Evolutionary conservation across 2,329 filamentous ascomycete species (phyloP).

Genomic region (Talaromyces pinophilus): DNA sequence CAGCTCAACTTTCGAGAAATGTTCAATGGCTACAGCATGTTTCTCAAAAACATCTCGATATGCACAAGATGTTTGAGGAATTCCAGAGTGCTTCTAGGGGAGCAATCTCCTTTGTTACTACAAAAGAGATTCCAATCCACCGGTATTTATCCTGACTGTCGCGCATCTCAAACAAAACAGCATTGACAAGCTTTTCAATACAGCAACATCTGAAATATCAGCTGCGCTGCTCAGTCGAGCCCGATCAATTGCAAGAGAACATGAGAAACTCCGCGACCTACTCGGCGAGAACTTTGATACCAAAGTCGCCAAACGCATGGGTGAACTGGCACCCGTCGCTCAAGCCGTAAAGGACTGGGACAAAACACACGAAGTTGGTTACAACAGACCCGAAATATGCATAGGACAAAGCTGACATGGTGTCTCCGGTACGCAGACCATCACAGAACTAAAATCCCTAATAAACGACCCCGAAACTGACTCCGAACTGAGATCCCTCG

Average conservation of each 20-base stretch:
- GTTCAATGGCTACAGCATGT: slow-evolving; percentile 21
- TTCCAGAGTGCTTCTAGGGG: slow-evolving; percentile 36
- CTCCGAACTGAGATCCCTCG: slow-evolving; percentile 60
- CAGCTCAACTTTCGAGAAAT: slow-evolving; percentile 1
- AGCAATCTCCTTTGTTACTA: slow-evolving; percentile 27
- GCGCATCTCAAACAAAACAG: neutral
- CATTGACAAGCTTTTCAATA: slow-evolving; percentile 23
- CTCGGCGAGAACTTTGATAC: slow-evolving; percentile 59
- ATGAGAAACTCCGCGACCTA: slow-evolving; percentile 54
- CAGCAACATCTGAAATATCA: slow-evolving; percentile 46
- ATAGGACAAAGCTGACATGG: slow-evolving; percentile 17
- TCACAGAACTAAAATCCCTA: slow-evolving; percentile 71
- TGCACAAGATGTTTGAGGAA: slow-evolving; percentile 52
- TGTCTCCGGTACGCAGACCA: slow-evolving; percentile 44
- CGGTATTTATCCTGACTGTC: slow-evolving; percentile 28
- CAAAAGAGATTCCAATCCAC: slow-evolving; percentile 34
- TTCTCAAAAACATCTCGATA: slow-evolving; percentile 34
- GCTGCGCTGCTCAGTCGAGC: slow-evolving; percentile 59
- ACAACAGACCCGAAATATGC: neutral
- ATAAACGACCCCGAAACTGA: slow-evolving; percentile 68
- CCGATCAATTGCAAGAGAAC: slow-evolving; percentile 57
- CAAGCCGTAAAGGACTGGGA: slow-evolving; percentile 60
- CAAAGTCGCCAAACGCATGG: slow-evolving; percentile 58
- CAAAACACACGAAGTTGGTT: slow-evolving; percentile 56
- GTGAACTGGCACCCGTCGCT: slow-evolving; percentile 56